Evolutionary conservation across 2,329 filamentous ascomycete species (phyloP).

Genomic region (Capronia coronata): DNA sequence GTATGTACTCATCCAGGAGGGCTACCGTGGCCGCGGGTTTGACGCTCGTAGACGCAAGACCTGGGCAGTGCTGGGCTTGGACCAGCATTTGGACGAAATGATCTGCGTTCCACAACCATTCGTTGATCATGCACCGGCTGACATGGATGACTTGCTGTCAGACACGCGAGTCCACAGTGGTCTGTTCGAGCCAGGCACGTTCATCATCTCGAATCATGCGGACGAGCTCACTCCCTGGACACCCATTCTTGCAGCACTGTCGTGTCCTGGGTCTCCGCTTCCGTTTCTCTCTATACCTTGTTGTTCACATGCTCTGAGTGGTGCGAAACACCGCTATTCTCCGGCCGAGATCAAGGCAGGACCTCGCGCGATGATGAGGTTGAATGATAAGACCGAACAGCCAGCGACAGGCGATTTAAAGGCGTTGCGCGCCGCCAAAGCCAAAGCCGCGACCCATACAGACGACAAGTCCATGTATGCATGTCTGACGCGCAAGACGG

Average conservation of each 20-base stretch:
- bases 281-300: slow-evolving; percentile 93
- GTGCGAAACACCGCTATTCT: slow-evolving; percentile 58
- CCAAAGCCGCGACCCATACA: slow-evolving; percentile 33
- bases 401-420: slow-evolving; percentile 38
- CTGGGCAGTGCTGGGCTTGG: slow-evolving; percentile 63
- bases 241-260: slow-evolving; percentile 69
- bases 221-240: slow-evolving; percentile 97
- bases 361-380: slow-evolving; percentile 9
- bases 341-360: slow-evolving; percentile 26
- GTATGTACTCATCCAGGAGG: slow-evolving; percentile 71
- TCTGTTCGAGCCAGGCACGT: slow-evolving; percentile 65
- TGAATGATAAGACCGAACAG: slow-evolving; percentile 29
- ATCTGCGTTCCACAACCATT: slow-evolving; percentile 55
- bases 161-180: slow-evolving; percentile 43
- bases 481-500: slow-evolving; percentile 72
- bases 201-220: slow-evolving; percentile 94
- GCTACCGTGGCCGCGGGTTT: slow-evolving; percentile 81
- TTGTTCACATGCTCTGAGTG: slow-evolving; percentile 81
- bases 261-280: slow-evolving; percentile 50
- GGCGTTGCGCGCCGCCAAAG: slow-evolving; percentile 35
- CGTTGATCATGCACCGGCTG: slow-evolving; percentile 26
- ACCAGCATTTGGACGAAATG: slow-evolving; percentile 47
- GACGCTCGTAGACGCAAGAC: slow-evolving; percentile 81
- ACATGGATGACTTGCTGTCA: neutral
- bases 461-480: slow-evolving; percentile 66